Base-by-base conservation (phyloP, 163 green algal species). In the Prototheca cutis region DNA sequence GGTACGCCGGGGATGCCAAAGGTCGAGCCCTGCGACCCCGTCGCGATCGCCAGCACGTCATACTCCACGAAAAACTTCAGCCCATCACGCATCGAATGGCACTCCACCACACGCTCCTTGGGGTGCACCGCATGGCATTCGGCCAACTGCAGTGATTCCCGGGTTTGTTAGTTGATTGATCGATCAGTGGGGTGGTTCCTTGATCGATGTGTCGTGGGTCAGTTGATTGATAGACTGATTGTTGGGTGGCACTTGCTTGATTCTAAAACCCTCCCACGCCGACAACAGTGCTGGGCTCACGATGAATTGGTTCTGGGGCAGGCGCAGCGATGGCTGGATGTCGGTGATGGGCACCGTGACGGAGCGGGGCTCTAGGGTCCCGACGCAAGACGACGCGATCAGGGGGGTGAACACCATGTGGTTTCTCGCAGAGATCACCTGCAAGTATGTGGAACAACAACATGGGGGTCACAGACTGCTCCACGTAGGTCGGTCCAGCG, bases 1-100 rank as follows among this genome's bases (percentile, higher is more conserved):
- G 84, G 61, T 30, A 97, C 89, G 0, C 89, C 89, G 6, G 77
- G 80, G 48, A 95, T 91, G 48, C 84, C 85, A 81, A 97, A 96
- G 0, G 90, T 97, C 59, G 62, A 82, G 66, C 84, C 89, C 81
- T 83, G 74, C 4, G 77, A 86, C n/a, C 88, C 88, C 6, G 84
- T 91, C 57, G 73, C 75, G 39, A 96, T 83, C 30, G 79, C 87
- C 27, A 96, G 80, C 56, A 86, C 81, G 72, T 96, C 87, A 58
- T 95, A 96, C 25, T 58, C 6, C 1, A 95, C 74, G 19, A 70
- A 64, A 63, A 94, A 95, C 23, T 60, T 52, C 8, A 79, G 10
- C 6, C 79, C 73, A 42, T 87, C 79, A 23, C 63, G 59, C 24
- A 36, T 70, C 25, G 18, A 28, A 5, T 39, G 32, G 55, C 74